Evolutionary conservation across 306 rosid genomes (phyloP).

Genomic region (Hippophae gyantsensis): DNA sequence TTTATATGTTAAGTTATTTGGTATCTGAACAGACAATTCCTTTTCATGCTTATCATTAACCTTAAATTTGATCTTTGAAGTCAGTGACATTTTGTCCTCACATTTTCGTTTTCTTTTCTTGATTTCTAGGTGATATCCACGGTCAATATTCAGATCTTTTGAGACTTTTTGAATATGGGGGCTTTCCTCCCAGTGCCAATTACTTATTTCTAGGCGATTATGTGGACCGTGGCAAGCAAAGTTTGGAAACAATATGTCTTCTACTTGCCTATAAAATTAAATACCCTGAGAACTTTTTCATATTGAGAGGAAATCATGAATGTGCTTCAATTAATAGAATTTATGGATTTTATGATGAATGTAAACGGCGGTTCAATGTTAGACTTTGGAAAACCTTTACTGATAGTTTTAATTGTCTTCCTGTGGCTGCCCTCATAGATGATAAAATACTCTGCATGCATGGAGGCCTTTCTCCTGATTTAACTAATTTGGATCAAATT

Average conservation of each 20-base stretch:
- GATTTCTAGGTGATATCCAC: conserved; percentile 29
- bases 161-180: conserved; percentile 37
- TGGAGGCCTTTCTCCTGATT: conserved; percentile 35
- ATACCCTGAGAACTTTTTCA: conserved; percentile 34
- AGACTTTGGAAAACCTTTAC: conserved; percentile 32
- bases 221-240: conserved; percentile 36
- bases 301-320: conserved; percentile 37
- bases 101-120: not conserved
- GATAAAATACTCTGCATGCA: conserved; percentile 38
- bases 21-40: too few relatives aligned
- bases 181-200: conserved; percentile 33
- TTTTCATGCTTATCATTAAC: too few relatives aligned
- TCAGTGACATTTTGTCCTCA: not conserved
- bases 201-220: conserved; percentile 33
- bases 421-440: conserved; percentile 36
- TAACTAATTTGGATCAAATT: conserved; percentile 29
- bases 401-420: conserved; percentile 35
- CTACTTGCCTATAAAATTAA: conserved; percentile 34
- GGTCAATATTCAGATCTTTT: conserved; percentile 36
- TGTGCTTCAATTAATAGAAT: conserved; percentile 34
- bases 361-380: conserved; percentile 38
- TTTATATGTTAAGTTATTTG: too few relatives aligned
- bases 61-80: not conserved
- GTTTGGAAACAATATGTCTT: conserved; percentile 38
- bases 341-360: conserved; percentile 35